Base-by-base conservation (phyloP, 148 eudicot species). In the Rhododendron williamsianum region DNA sequence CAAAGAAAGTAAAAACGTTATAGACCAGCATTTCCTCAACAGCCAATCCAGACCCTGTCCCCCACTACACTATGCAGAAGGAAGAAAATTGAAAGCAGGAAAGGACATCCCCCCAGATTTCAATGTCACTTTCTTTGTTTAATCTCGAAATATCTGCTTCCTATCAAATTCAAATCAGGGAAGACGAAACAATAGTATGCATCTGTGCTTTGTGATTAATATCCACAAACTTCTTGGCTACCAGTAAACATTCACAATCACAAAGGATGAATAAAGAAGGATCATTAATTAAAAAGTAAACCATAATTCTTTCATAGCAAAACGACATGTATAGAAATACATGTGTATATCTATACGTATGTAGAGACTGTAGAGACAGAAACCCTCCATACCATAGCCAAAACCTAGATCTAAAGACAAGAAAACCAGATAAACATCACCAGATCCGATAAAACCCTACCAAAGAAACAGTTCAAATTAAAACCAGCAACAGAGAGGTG, bases 251-350 rank as follows among this genome's bases (percentile, higher is more conserved):
- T 25, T 25, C 33, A 67, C 33, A 25, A 67, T 25, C 72, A 25
- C 65, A 58, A 58, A 58, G 7, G 23, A 58, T 58, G 65, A 58
- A 23, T 13, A 1, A 30, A 30, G 38, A 30, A 30, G 21, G 38
- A 71, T 71, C 33, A 65, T 58, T 19, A 6, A 56, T 35, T 56
- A 41, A 41, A 41, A 18, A 56, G 69, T 12, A 81, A 81, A 58
- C 25, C 45, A 36, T 19, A 58, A 63, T 82, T 82, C 84, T 38
- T 65, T 67, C 48, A 82, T 82, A 67, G 49, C 35, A 82, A 67
- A 67, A 69, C 76, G 30, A 82, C 84, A 82, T 82, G 84, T 65
- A 82, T 82, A 33, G 33, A 82, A 23, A 65, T 82, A 82, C 84
- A 82, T 82, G 84, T 82, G 83, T 81, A 69, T 63, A 63, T 67